These are phyloP conservation scores for Diaporthe ilicicola DNA, from an alignment of 2,329 filamentous ascomycete species.

Conservation along the genomic window DNA sequence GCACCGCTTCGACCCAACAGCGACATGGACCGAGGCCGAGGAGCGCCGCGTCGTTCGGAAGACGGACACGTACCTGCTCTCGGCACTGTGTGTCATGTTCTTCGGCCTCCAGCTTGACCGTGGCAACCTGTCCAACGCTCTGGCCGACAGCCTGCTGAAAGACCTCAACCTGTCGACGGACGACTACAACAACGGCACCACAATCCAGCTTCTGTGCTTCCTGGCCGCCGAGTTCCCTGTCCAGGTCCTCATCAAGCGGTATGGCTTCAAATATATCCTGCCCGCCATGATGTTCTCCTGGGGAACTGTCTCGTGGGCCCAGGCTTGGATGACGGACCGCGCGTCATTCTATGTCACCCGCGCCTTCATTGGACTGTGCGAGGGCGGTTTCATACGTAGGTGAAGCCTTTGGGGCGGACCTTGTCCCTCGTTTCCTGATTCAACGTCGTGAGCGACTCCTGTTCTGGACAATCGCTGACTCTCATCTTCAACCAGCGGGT, in stretches of 20 bases:
- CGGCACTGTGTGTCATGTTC: conserved; percentile 60
- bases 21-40: conserved; percentile 63
- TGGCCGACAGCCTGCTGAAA: conserved; percentile 68
- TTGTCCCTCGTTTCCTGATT: background rate
- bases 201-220: conserved; percentile 63
- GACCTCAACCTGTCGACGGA: conserved; percentile 58
- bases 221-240: conserved; percentile 66
- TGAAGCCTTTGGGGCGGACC: background rate
- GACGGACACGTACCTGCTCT: conserved; percentile 52
- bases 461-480: background rate
- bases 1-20: conserved; percentile 51
- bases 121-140: conserved; percentile 69
- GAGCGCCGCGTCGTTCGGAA: conserved; percentile 65
- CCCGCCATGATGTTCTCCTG: conserved; percentile 62
- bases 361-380: conserved; percentile 60
- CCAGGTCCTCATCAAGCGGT: conserved; percentile 64
- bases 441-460: background rate
- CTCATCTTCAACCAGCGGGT: conserved; percentile 40
- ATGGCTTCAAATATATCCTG: conserved; percentile 65
- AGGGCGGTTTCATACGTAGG: conserved; percentile 64
- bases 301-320: conserved; percentile 56
- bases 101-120: conserved; percentile 71
- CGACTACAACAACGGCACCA: conserved; percentile 67
- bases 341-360: conserved; percentile 59
- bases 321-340: conserved; percentile 59